Evolutionary conservation across 2,329 filamentous ascomycete genomes (phyloP).

Genomic region (Fusarium abutilonis): DNA sequence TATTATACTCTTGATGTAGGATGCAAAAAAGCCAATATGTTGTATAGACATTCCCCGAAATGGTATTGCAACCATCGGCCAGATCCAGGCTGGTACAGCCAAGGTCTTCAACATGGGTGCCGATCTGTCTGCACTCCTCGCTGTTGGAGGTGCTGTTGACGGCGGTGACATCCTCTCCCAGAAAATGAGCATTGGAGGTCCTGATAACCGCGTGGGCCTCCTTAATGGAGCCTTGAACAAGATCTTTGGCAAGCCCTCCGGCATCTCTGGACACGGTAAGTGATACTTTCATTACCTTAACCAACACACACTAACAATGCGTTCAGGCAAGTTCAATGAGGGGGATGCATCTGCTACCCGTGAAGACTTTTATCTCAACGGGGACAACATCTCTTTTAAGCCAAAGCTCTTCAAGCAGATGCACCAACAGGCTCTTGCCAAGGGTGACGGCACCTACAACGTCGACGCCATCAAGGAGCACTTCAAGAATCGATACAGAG

Average conservation of each 20-base stretch:
- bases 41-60: conserved; percentile 17
- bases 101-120: conserved; percentile 29
- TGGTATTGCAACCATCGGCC: conserved; percentile 23
- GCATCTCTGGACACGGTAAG: conserved; percentile 22
- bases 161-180: conserved; percentile 27
- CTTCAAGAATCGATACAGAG: conserved; percentile 26
- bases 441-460: conserved; percentile 26
- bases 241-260: conserved; percentile 29
- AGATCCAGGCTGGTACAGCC: conserved; percentile 24
- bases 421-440: conserved; percentile 23
- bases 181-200: conserved; percentile 29
- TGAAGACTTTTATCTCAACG: conserved; percentile 26
- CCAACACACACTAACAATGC: not conserved
- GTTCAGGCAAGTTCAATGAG: conserved; percentile 26
- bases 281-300: rapidly evolving
- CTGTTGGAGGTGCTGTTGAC: conserved; percentile 16
- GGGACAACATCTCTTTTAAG: conserved; percentile 27
- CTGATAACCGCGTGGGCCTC: conserved; percentile 15
- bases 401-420: conserved; percentile 19
- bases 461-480: conserved; percentile 28
- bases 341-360: conserved; percentile 30
- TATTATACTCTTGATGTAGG: rapidly evolving
- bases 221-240: conserved; percentile 20
- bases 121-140: conserved; percentile 17
- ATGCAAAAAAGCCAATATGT: not conserved